Base-by-base conservation (phyloP, 805 yeast species). In the Saitoella complicata region DNA sequence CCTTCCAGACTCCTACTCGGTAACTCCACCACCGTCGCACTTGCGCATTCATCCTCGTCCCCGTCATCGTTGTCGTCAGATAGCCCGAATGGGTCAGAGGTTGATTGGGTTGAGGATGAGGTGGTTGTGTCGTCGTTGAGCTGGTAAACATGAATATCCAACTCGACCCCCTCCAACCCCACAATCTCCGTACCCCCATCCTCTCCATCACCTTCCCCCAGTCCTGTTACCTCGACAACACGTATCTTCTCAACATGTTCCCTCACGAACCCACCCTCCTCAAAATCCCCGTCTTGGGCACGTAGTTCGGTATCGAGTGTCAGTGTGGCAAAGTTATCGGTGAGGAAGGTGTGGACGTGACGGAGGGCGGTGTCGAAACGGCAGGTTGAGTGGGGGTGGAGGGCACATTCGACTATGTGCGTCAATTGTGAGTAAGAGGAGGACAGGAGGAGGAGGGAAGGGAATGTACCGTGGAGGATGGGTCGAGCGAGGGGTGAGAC, bases 1-100 rank as follows among this genome's bases (percentile, higher is more conserved):
- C 55, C 53, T 33, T 65, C 66, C 8, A 59, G 51, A 9, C 51
- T 45, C 4, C 50, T 45, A 7, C 57, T 53, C 5, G 71, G 70
- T 12, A 65, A 38, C 21, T 30, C 38, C 34, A 36, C 21, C 10
- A 49, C 44, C 7, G 34, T 32, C 11, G 48, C 51, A 29, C 21
- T 21, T 4, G 21, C 21, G 21, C 21, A 21, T 21, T 21, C 21
- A 21, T 21, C 21, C 4, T 48, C n/a, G n/a, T n/a, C 43, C 3
- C 41, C 46, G 6, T 44, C 45, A 5, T 45, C 47, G 9, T 47
- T 48, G 13, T 48, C 46, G 21, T 48, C 52, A 5, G 41, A 38
- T 30, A 39, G 9, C 31, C 44, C 9, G 34, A 31, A 12, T 21
- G 31, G 11, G 13, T 38, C 31, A 3, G n/a, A n/a, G 12, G 12